Conservation (phyloP, 23 red algal species). For the Gracilaria gracilis region DNA sequence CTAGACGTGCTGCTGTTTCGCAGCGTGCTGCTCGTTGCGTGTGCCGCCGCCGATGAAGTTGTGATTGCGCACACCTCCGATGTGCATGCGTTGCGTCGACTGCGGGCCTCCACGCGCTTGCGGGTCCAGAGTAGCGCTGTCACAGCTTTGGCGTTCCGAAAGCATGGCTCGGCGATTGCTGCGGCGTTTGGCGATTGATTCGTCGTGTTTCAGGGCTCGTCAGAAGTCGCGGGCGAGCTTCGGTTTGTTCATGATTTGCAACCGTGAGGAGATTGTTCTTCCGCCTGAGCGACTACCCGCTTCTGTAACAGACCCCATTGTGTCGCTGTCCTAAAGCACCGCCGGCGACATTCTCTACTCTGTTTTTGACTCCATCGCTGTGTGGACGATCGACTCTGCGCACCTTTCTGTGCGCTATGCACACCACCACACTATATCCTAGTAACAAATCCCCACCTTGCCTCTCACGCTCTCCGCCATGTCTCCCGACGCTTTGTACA, state of each 20-base stretch:
- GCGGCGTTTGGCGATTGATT: slow-evolving; percentile 59
- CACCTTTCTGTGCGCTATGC: slow-evolving; percentile 35
- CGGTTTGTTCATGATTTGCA: slow-evolving; percentile 18
- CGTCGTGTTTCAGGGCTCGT: slow-evolving; percentile 67
- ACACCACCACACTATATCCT: too few relatives aligned
- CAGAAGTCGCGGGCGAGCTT: neutral
- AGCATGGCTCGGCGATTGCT: slow-evolving; percentile 68
- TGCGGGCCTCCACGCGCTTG: neutral
- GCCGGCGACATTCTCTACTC: slow-evolving; percentile 46
- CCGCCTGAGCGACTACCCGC: neutral
- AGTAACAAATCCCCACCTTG: slow-evolving; percentile 13
- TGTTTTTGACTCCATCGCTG: slow-evolving; percentile 42
- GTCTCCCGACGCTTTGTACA: slow-evolving; percentile 36
- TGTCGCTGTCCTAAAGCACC: slow-evolving; percentile 34
- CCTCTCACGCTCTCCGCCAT: slow-evolving; percentile 33
- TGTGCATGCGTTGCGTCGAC: slow-evolving; percentile 49
- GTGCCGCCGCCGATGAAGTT: slow-evolving; percentile 27
- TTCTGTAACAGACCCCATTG: neutral
- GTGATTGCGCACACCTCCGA: slow-evolving; percentile 19
- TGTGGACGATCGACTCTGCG: slow-evolving; percentile 53
- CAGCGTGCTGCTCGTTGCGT: slow-evolving; percentile 40
- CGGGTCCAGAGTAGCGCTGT: too few relatives aligned
- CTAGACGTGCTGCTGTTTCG: slow-evolving; percentile 29
- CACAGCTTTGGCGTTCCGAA: slow-evolving; percentile 56
- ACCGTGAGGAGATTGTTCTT: slow-evolving; percentile 33